phyloP scores from a whole-genome alignment of 2,329 filamentous ascomycete genomes.

The Talaromyces atroroseus region DNA sequence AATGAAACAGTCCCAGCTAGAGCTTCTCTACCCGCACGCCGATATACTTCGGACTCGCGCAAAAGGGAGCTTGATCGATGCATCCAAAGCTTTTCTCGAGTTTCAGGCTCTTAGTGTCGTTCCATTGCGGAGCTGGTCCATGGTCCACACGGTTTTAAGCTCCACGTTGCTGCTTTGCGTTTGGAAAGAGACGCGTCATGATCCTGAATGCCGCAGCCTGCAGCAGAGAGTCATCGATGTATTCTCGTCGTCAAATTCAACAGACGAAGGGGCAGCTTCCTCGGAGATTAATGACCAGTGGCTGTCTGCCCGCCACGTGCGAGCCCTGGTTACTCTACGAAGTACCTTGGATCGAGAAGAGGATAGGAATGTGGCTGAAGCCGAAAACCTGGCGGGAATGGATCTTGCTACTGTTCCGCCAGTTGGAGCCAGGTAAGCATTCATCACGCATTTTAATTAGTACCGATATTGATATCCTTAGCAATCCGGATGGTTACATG shows the following conservation, averaged over 20 bases:
- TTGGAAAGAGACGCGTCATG: conserved; percentile 29
- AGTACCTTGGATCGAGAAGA: conserved; percentile 9
- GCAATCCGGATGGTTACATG: no score
- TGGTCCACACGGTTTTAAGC: conserved; percentile 31
- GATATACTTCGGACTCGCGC: conserved; percentile 20
- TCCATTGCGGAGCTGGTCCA: conserved; percentile 29
- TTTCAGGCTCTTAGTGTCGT: conserved; percentile 28
- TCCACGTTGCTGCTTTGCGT: conserved; percentile 29
- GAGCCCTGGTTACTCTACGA: conserved; percentile 23
- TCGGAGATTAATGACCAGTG: conserved; percentile 22
- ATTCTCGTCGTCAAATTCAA: conserved; percentile 20
- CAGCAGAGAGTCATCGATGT: conserved; percentile 29
- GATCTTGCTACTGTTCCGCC: no score
- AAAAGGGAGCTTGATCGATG: conserved; percentile 23
- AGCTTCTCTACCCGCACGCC: conserved; percentile 3
- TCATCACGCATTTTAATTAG: no score
- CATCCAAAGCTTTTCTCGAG: conserved; percentile 27
- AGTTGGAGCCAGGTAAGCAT: no score
- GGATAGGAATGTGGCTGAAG: no score
- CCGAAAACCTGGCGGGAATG: no score
- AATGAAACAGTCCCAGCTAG: conserved; percentile 33
- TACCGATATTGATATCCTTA: no score
- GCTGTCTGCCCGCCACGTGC: conserved; percentile 26
- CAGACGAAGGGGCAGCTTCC: conserved; percentile 11
- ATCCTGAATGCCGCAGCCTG: conserved; percentile 23